Evolutionary conservation across 2,329 filamentous ascomycete genomes (phyloP), one percentile per base, ranked within the genome.

Genomic region (Cryphonectria naterciae): DNA sequence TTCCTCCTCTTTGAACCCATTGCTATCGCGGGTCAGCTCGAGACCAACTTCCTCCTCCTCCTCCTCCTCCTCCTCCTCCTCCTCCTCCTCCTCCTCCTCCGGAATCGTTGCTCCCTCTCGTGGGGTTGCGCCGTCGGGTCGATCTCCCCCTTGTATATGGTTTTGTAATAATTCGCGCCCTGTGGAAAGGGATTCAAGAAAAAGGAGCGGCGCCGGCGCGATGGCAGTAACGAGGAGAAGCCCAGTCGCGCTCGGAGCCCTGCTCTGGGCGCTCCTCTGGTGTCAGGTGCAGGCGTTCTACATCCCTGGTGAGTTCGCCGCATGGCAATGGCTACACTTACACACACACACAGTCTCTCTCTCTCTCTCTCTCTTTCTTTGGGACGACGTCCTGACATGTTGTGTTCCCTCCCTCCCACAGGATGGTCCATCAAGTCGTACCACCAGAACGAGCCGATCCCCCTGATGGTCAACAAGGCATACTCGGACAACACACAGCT

Each of bases 401-500:
- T 35, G 56, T 63, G 56, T 52, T 65, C 64, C 74, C 67, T 39
- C 32, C 32, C 74, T 37, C n/a, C 39, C 17, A 65, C 74, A 86
- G 94, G 94, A 75, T 96, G 92, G 86, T 97, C 94, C 7, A 90
- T 95, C 77, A 92, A 91, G 78, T 93, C 89, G 77, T 97, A 97
- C 79, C 86, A 86, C 74, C 88, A 94, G 74, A 88, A 89, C 79
- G 92, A 97, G 75, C 85, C 89, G 15, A 92, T 97, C 54, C 93
- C 94, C 0, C 85, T 97, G n/a, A 89, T 95, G 69, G 92, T 96
- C 74, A 97, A 97, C 84, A 97, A 97, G 80, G 91, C 95, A 76
- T 97, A 95, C 81, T 97, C 93, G 69, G 94, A 97, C 81, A 91
- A 93, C 77, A 96, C 93, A 10, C 92, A 96, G 79, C 84, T 97